These are phyloP conservation scores for Penicillium freii DNA, from an alignment of 2,329 filamentous ascomycete species.

Conservation along the genomic window DNA sequence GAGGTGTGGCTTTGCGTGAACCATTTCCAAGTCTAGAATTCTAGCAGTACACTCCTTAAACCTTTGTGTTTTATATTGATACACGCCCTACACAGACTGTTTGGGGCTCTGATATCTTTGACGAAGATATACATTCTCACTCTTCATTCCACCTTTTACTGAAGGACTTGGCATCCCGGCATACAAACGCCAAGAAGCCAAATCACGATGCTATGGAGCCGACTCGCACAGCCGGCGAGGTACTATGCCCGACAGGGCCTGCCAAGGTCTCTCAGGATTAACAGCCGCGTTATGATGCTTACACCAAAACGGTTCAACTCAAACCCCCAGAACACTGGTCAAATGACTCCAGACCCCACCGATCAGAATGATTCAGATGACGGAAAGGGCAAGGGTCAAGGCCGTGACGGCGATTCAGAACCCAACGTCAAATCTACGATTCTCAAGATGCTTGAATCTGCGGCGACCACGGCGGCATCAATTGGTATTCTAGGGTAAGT, in stretches of 20 bases:
- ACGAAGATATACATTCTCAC: neutral
- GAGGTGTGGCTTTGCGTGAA: constrained; percentile 15
- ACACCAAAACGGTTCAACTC: constrained; percentile 27
- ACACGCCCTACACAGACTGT: neutral
- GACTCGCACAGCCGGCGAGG: constrained; percentile 25
- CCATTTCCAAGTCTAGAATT: constrained; percentile 1
- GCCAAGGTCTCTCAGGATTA: constrained; percentile 13
- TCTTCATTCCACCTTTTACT: neutral
- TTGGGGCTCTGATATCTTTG: neutral
- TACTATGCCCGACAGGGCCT: constrained; percentile 20
- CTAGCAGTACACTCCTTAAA: constrained; percentile 5
- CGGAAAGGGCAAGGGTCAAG: constrained; percentile 21
- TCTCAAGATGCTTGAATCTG: constrained; percentile 69
- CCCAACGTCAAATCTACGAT: constrained; percentile 40
- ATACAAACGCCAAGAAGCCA: neutral
- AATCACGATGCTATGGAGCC: constrained; percentile 27
- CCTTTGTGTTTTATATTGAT: constrained; percentile 7
- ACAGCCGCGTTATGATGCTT: constrained; percentile 10
- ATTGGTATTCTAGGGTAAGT: constrained; percentile 65
- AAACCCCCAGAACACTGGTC: constrained; percentile 20
- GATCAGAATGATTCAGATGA: constrained; percentile 34
- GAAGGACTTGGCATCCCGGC: constrained; percentile 3
- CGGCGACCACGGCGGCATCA: constrained; percentile 72
- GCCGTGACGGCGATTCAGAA: constrained; percentile 26
- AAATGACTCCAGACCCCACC: constrained; percentile 27